Evolutionary conservation across 2,329 filamentous ascomycete genomes (phyloP).

Genomic region (Talaromyces sp.): DNA sequence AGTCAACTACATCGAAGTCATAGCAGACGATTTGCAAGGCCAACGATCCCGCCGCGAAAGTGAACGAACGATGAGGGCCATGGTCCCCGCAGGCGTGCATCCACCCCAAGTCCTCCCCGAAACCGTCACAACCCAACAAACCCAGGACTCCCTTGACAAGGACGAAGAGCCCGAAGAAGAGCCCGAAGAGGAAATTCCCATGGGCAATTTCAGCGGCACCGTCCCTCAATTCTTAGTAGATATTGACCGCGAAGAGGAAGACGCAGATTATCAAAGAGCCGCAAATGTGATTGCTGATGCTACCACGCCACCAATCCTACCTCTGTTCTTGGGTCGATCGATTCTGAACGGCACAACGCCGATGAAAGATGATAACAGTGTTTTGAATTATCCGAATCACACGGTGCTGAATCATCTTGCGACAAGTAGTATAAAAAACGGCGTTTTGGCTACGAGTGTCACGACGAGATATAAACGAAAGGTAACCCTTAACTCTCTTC

Average conservation of each 20-base stretch:
- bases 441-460: slow-evolving; percentile 88
- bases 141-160: slow-evolving; percentile 41
- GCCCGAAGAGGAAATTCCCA: slow-evolving; percentile 55
- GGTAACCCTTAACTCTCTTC: slow-evolving; percentile 29
- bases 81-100: slow-evolving; percentile 39
- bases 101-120: slow-evolving; percentile 45
- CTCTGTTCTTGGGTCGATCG: slow-evolving; percentile 87
- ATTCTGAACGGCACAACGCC: slow-evolving; percentile 88
- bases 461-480: slow-evolving; percentile 98
- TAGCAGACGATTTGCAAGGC: slow-evolving; percentile 61
- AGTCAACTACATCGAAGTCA: slow-evolving; percentile 97
- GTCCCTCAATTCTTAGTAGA: slow-evolving; percentile 85
- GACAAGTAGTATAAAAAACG: slow-evolving; percentile 97
- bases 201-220: slow-evolving; percentile 63
- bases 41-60: slow-evolving; percentile 33
- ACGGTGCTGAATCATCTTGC: slow-evolving; percentile 94
- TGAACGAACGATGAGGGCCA: slow-evolving; percentile 33
- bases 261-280: slow-evolving; percentile 68
- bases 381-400: slow-evolving; percentile 94
- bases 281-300: slow-evolving; percentile 71
- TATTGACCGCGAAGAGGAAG: slow-evolving; percentile 78
- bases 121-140: slow-evolving; percentile 29
- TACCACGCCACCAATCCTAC: slow-evolving; percentile 78
- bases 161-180: slow-evolving; percentile 42
- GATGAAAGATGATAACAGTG: slow-evolving; percentile 97